These are phyloP conservation scores for Symbiotaphrina buchneri DNA, from an alignment of 495 filamentous ascomycete genomes.

Conservation along the genomic window DNA sequence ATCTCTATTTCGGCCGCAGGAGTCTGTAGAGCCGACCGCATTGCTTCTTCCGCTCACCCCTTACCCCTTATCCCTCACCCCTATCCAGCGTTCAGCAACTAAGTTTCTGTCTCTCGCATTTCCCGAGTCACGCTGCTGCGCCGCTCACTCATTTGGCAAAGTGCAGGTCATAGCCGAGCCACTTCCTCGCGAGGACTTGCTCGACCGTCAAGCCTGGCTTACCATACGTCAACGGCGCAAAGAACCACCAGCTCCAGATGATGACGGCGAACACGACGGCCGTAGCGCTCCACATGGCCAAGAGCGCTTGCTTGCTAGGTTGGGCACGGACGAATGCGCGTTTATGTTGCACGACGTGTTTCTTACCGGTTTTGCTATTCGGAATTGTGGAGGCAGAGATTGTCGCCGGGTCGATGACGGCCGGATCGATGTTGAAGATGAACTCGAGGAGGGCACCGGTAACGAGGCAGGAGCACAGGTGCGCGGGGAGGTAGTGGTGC, in stretches of 20 bases:
- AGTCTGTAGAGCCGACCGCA: no score
- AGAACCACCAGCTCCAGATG: constrained; percentile 73
- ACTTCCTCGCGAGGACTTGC: constrained; percentile 69
- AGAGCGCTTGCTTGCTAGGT: constrained; percentile 54
- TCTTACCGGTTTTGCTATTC: constrained; percentile 13
- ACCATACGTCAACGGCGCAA: constrained; percentile 84
- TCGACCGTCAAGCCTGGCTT: constrained; percentile 73
- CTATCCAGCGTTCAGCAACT: no score
- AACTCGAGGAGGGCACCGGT: constrained; percentile 95
- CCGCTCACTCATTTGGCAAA: constrained; percentile 87
- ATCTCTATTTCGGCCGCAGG: no score
- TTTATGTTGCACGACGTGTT: constrained; percentile 7
- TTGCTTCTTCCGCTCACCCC: no score
- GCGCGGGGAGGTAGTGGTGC: constrained; percentile 66
- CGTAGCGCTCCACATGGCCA: constrained; percentile 57
- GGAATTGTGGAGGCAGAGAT: constrained; percentile 16
- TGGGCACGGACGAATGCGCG: constrained; percentile 54
- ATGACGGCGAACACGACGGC: constrained; percentile 42
- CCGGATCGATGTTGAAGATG: constrained; percentile 74
- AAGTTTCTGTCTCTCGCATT: no score
- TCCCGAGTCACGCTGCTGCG: no score
- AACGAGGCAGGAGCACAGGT: constrained; percentile 80
- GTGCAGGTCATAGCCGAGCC: constrained; percentile 92
- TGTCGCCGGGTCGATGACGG: constrained; percentile 20
- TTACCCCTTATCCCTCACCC: no score